Evolutionary conservation across 2,329 filamentous ascomycete species (phyloP).

Genomic region (Blastomyces emzantsi): DNA sequence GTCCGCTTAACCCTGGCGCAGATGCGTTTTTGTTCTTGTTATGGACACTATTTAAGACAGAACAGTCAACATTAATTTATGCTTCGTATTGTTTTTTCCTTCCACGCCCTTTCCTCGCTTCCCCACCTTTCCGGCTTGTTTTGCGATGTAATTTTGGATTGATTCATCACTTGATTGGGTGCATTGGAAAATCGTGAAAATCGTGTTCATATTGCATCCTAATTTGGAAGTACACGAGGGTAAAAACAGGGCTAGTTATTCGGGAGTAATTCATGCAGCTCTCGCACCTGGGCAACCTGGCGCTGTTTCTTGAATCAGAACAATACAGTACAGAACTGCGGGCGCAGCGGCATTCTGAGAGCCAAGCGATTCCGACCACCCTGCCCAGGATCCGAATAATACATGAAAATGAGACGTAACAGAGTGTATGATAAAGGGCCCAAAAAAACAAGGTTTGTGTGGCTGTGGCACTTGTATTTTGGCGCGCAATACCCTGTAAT

Average conservation of each 20-base stretch:
- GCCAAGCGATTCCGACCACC: slow-evolving; percentile 1
- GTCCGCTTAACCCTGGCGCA: slow-evolving; percentile 9
- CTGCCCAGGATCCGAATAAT: not conserved
- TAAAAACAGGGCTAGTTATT: not conserved
- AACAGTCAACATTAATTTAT: slow-evolving; percentile 10
- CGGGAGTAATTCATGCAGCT: not conserved
- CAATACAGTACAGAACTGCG: not conserved
- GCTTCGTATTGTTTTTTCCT: not conserved
- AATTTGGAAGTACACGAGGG: no score
- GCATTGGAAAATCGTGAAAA: no score
- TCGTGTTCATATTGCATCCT: no score
- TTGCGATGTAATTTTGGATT: no score
- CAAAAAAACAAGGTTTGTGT: not conserved
- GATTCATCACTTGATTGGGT: not conserved
- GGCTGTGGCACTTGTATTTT: not conserved
- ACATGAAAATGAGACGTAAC: not conserved
- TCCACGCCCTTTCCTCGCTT: not conserved
- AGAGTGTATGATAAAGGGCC: not conserved
- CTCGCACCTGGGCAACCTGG: no score
- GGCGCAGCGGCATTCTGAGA: not conserved
- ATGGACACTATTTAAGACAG: not conserved
- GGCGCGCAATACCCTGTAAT: not conserved
- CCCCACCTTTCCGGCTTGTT: not conserved
- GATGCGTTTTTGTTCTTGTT: no score
- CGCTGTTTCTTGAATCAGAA: not conserved